Percentiles rank a stretch among this genome's conserved stretches.
Conservation (phyloP, 1,139 yeast species). For the Blastobotrys petasosporus region DNA sequence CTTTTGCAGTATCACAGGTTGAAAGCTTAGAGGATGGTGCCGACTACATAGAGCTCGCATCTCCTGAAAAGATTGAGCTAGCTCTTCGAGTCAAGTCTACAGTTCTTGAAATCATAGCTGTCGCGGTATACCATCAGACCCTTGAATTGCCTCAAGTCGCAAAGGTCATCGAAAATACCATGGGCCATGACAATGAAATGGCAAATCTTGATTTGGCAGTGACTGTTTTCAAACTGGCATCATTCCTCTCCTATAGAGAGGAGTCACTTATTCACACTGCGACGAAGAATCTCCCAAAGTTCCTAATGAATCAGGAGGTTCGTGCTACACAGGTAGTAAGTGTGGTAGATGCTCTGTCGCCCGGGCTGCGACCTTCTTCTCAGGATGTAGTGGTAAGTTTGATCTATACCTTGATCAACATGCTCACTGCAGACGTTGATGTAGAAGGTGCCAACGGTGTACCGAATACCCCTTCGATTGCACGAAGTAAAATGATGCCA, state of each 20-base stretch:
- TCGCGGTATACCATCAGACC: conserved; percentile 33
- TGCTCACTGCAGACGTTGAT: conserved; percentile 48
- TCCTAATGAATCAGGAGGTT: conserved; percentile 41
- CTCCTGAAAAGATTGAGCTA: conserved; percentile 38
- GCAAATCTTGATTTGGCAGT: conserved; percentile 38
- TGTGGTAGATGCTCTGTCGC: conserved; percentile 39
- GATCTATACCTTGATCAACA: conserved; percentile 74
- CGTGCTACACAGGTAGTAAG: conserved; percentile 23
- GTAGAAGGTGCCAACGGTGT: conserved; percentile 26
- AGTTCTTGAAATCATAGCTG: conserved; percentile 41
- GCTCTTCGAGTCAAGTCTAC: conserved; percentile 40
- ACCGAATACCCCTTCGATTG: neutral
- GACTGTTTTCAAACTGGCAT: conserved; percentile 49
- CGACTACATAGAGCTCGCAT: conserved; percentile 38
- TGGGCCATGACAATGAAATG: conserved; percentile 31
- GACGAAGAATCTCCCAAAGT: conserved; percentile 30
- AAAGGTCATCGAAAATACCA: conserved; percentile 33
- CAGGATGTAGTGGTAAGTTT: conserved; percentile 86
- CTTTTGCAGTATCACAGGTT: conserved; percentile 31
- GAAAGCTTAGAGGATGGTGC: conserved; percentile 41
- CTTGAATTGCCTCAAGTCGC: conserved; percentile 32
- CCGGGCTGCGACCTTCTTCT: conserved; percentile 43
- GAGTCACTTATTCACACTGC: conserved; percentile 30
- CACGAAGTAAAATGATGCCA: neutral
- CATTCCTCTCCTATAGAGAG: conserved; percentile 45